Percentiles rank a stretch among this genome's conserved stretches.
phyloP scores from a whole-genome alignment of 2,329 filamentous ascomycete species.

The Teratosphaeria pseudoeucalypti region DNA sequence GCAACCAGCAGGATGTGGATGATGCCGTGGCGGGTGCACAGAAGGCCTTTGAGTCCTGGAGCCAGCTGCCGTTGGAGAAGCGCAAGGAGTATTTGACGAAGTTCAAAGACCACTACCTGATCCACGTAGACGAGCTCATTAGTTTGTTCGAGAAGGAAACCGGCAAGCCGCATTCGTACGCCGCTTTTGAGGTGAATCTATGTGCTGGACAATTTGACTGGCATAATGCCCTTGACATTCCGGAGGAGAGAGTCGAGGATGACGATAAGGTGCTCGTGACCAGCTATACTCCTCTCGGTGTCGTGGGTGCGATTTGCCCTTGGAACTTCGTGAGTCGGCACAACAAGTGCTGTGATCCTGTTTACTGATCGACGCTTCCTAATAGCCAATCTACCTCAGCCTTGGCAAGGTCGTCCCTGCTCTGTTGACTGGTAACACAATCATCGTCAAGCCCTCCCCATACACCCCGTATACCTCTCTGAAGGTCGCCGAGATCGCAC shows the following conservation, averaged over 20 bases:
- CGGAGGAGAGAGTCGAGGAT: slow-evolving; percentile 33
- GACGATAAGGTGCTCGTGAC: slow-evolving; percentile 39
- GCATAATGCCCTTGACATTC: slow-evolving; percentile 27
- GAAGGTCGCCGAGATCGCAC: slow-evolving; percentile 51
- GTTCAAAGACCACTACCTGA: slow-evolving; percentile 23
- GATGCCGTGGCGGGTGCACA: slow-evolving; percentile 27
- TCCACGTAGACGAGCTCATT: slow-evolving; percentile 26
- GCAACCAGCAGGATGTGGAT: slow-evolving; percentile 28
- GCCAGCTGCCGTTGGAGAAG: slow-evolving; percentile 23
- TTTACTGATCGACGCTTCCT: neutral
- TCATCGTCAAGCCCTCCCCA: slow-evolving; percentile 33
- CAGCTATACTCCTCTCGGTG: slow-evolving; percentile 38
- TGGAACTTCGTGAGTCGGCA: slow-evolving; percentile 26
- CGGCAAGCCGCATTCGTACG: slow-evolving; percentile 28
- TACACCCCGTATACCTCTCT: slow-evolving; percentile 49
- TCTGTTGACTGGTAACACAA: slow-evolving; percentile 39
- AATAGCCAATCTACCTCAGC: slow-evolving; percentile 42
- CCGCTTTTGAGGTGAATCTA: slow-evolving; percentile 30
- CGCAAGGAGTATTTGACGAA: slow-evolving; percentile 27
- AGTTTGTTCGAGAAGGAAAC: slow-evolving; percentile 15
- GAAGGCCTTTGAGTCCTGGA: slow-evolving; percentile 29
- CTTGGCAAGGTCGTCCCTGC: slow-evolving; percentile 47
- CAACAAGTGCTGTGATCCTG: neutral
- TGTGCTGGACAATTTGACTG: slow-evolving; percentile 28
- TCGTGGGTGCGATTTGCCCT: slow-evolving; percentile 36